A percentile compares a stretch with the other conserved stretches of the same genome.
Evolutionary conservation across 345 rosid genomes (phyloP).

Genomic region (Salix dunnii): DNA sequence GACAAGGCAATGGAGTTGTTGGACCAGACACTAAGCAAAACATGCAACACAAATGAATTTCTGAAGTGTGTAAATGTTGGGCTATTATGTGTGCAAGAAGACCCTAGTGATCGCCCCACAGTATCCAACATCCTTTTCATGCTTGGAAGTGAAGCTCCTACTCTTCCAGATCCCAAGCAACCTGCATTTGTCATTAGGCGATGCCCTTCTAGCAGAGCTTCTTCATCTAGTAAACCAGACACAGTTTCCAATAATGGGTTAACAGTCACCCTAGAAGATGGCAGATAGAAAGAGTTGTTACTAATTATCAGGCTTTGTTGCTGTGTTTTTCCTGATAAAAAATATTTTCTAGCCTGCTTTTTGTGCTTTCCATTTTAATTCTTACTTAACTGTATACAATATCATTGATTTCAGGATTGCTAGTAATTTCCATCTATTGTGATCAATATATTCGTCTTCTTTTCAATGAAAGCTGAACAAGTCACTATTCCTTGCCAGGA

Average conservation of each 20-base stretch:
- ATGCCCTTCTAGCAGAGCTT: constrained; percentile 38
- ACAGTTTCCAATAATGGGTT: constrained; percentile 41
- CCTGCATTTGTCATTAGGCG: constrained; percentile 17
- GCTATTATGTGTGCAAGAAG: constrained; percentile 23
- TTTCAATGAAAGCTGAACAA: too few relatives aligned
- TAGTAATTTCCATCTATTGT: too few relatives aligned
- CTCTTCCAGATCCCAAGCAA: constrained; percentile 17
- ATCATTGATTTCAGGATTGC: too few relatives aligned
- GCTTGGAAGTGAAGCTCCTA: constrained; percentile 16
- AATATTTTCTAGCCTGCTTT: too few relatives aligned
- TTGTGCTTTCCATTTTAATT: too few relatives aligned
- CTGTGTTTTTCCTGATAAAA: too few relatives aligned
- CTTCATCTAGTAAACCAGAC: constrained; percentile 47
- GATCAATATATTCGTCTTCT: too few relatives aligned
- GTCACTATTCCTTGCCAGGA: too few relatives aligned
- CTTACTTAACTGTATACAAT: too few relatives aligned
- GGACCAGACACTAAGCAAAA: constrained; percentile 6
- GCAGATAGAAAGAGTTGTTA: constrained; percentile 27
- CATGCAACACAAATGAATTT: constrained; percentile 8
- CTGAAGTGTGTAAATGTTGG: constrained; percentile 14
- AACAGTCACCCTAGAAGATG: constrained; percentile 48
- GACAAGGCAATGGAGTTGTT: constrained; percentile 15
- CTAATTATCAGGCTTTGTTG: too few relatives aligned
- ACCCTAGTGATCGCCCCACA: constrained; percentile 17
- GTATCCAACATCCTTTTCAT: constrained; percentile 13